These are phyloP conservation scores for Amanita rimosa DNA, from an alignment of 768 basidiomycete genomes.

Conservation along the genomic window DNA sequence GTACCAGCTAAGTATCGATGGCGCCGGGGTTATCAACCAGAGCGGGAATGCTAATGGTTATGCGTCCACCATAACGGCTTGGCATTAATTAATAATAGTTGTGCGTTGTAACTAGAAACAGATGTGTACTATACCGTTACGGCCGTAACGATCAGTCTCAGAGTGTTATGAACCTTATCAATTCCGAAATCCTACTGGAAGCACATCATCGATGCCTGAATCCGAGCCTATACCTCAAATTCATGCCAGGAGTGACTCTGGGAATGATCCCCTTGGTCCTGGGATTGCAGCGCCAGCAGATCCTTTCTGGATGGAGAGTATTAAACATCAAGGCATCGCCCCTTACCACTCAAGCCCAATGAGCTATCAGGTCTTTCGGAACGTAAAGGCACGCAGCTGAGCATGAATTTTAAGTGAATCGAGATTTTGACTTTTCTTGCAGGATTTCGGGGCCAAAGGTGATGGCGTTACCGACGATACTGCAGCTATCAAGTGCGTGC, in stretches of 20 bases:
- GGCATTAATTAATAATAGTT: conserved; percentile 13
- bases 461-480: conserved; percentile 71
- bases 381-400: conserved; percentile 46
- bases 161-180: too few species aligned
- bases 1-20: conserved; percentile 40
- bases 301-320: conserved; percentile 61
- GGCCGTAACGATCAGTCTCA: too few species aligned
- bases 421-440: neutral
- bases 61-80: conserved; percentile 37
- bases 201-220: too few species aligned
- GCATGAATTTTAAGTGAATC: conserved; percentile 19
- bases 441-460: conserved; percentile 31
- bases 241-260: conserved; percentile 22
- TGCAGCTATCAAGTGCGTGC: conserved; percentile 53
- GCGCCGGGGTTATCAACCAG: conserved; percentile 35
- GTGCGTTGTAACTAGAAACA: too few species aligned
- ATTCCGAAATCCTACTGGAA: too few species aligned
- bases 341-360: conserved; percentile 48
- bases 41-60: conserved; percentile 44
- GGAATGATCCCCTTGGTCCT: conserved; percentile 29
- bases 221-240: neutral
- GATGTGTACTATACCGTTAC: too few species aligned
- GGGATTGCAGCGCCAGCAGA: conserved; percentile 45
- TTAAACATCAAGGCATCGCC: conserved; percentile 64
- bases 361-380: conserved; percentile 61